A percentile compares a stretch with the other conserved stretches of the same genome.
phyloP scores from a whole-genome alignment of 2,329 filamentous ascomycete species.

The Metarhizium rileyi region DNA sequence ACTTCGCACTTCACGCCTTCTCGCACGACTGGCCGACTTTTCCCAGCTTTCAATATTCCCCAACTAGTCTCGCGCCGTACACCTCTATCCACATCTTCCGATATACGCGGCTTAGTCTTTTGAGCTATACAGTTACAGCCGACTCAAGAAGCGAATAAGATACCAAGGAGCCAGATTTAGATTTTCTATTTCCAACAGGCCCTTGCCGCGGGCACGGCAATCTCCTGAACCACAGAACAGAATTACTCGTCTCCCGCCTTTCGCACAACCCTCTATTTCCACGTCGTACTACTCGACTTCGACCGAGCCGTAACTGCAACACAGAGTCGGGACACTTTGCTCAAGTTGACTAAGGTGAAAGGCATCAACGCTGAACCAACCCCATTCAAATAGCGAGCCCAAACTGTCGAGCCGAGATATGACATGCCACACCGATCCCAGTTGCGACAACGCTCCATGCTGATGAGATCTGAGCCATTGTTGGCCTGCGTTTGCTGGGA shows the following conservation, averaged over 20 bases:
- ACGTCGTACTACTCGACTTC: neutral
- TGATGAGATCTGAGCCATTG: constrained; percentile 1
- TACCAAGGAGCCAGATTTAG: neutral
- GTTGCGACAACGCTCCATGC: constrained; percentile 1
- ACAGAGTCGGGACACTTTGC: neutral
- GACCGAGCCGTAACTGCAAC: neutral
- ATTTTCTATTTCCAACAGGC: neutral
- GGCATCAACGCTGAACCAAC: neutral
- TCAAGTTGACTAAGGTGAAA: neutral
- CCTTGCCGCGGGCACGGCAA: neutral
- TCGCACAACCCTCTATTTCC: neutral
- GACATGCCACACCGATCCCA: neutral
- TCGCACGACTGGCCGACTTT: neutral
- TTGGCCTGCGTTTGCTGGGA: constrained; percentile 4
- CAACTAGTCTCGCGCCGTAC: neutral
- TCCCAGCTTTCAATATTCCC: neutral
- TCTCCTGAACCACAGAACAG: too few relatives aligned
- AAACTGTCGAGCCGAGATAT: neutral
- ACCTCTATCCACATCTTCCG: neutral
- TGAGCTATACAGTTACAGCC: neutral
- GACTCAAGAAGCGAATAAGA: neutral
- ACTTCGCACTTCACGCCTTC: neutral
- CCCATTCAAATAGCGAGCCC: neutral
- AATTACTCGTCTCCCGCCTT: neutral
- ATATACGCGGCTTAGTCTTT: neutral